Evolutionary conservation across 495 filamentous ascomycete species (phyloP), one percentile per base, ranked within the genome.

Genomic region (Talaromyces nanjingensis): DNA sequence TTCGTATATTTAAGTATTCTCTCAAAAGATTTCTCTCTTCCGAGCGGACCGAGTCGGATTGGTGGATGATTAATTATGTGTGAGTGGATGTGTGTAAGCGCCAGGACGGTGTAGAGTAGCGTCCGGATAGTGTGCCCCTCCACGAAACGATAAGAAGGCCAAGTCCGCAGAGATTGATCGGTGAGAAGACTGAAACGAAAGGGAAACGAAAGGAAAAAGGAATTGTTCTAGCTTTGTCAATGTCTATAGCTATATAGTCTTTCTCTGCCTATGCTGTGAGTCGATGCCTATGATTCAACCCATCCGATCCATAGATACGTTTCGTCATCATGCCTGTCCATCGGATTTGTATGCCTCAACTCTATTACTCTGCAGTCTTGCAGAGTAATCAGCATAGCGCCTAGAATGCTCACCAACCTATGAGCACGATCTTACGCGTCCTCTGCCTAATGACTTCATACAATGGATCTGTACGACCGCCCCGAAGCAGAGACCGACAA

Each of bases 381-480:
- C 22, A 24, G 22, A 24, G 22, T 37, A 37, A 12, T 37, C 33
- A 37, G 33, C 29, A 37, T 37, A 11, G 33, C 33, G 33, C 33
- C 33, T 37, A 37, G 33, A 37, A 11, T 37, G 33, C 52, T 54
- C 11, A 3, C 14, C 22, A 54, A 54, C 53, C 22, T 56, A 56
- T 56, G 27, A 25, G 53, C 53, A 56, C 11, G 22, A 29, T 56
- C 53, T 56, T 56, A 56, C 53, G 53, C 53, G 53, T 56, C 53
- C 53, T 14, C 9, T 16, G 22, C 6, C 53, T 12, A 25, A 56
- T 56, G 53, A 56, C 53, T 56, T 56, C 53, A 56, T 56, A 56
- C 53, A 29, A 27, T 25, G n/a, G n/a, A 45, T 18, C 33, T 37
- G 33, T 37, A 37, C 33, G 33, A 37, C 33, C 33, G 8, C 33